Conservation (phyloP, 75 land plant genomes). For the Azolla pinnata region DNA sequence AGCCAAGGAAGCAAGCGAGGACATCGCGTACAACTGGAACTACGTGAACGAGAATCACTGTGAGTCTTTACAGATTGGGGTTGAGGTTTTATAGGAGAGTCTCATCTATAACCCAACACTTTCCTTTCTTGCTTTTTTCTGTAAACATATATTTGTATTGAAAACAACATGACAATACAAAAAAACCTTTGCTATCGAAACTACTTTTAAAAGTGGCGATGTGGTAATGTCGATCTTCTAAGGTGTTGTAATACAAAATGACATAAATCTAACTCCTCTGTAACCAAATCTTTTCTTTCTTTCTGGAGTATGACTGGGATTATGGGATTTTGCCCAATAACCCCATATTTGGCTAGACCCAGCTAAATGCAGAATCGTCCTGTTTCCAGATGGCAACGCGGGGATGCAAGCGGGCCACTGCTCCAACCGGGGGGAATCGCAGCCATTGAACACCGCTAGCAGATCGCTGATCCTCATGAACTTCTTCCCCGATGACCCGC, state of each 20-base stretch:
- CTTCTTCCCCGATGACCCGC: conserved; percentile 44
- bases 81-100: not conserved
- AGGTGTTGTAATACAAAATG: too few relatives aligned
- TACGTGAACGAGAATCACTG: conserved; percentile 75
- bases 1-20: conserved; percentile 60
- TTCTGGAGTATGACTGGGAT: too few relatives aligned
- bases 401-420: conserved; percentile 62
- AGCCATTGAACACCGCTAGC: conserved; percentile 30
- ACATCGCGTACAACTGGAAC: conserved; percentile 74
- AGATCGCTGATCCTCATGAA: conserved; percentile 61
- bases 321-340: too few relatives aligned
- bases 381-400: conserved; percentile 92
- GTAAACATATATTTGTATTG: too few relatives aligned
- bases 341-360: too few relatives aligned
- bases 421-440: conserved; percentile 45
- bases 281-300: too few relatives aligned
- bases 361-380: too few relatives aligned
- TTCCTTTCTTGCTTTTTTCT: not conserved
- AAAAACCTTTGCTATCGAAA: too few relatives aligned
- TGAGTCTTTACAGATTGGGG: conserved; percentile 20
- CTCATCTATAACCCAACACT: not conserved
- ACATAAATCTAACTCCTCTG: too few relatives aligned
- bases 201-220: too few relatives aligned
- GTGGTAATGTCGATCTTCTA: too few relatives aligned
- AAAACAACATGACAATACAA: too few relatives aligned